Percentiles rank a stretch among this genome's conserved stretches.
Evolutionary conservation across 495 filamentous ascomycete genomes (phyloP).

Genomic region (Neurospora sublineolata): DNA sequence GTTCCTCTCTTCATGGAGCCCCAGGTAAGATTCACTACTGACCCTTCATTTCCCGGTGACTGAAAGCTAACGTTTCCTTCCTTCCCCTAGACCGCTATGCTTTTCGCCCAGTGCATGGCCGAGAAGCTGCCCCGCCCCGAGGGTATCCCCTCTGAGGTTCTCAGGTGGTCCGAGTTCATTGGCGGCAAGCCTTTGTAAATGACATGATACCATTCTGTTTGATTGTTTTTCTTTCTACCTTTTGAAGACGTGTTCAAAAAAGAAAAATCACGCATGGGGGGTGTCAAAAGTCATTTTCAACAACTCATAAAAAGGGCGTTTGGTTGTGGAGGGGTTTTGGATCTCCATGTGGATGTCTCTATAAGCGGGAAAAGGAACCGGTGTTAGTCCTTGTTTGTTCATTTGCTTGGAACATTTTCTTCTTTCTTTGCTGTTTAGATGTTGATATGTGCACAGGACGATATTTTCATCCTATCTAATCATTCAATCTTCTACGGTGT

Average conservation of each 20-base stretch:
- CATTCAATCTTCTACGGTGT: neutral
- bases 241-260: slow-evolving; percentile 1
- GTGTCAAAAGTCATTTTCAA: slow-evolving; percentile 1
- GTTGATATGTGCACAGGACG: neutral
- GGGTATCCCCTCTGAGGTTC: slow-evolving; percentile 80
- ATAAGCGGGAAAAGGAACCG: neutral
- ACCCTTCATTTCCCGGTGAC: neutral
- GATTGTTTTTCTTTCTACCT: neutral
- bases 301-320: neutral
- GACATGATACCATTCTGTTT: slow-evolving; percentile 2
- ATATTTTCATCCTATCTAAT: neutral
- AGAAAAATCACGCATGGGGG: neutral
- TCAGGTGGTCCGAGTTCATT: slow-evolving; percentile 88
- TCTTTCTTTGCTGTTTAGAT: slow-evolving; percentile 1
- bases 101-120: slow-evolving; percentile 93
- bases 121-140: slow-evolving; percentile 78
- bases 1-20: slow-evolving; percentile 98
- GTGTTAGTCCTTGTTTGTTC: neutral
- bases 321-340: neutral
- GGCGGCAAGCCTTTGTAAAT: slow-evolving; percentile 79
- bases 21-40: slow-evolving; percentile 53
- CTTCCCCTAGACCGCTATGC: slow-evolving; percentile 65
- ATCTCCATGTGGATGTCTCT: slow-evolving; percentile 1
- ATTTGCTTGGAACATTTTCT: neutral
- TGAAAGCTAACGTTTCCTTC: slow-evolving; percentile 13